phyloP scores from a whole-genome alignment of 495 filamentous ascomycete species.

The Podospora conica region DNA sequence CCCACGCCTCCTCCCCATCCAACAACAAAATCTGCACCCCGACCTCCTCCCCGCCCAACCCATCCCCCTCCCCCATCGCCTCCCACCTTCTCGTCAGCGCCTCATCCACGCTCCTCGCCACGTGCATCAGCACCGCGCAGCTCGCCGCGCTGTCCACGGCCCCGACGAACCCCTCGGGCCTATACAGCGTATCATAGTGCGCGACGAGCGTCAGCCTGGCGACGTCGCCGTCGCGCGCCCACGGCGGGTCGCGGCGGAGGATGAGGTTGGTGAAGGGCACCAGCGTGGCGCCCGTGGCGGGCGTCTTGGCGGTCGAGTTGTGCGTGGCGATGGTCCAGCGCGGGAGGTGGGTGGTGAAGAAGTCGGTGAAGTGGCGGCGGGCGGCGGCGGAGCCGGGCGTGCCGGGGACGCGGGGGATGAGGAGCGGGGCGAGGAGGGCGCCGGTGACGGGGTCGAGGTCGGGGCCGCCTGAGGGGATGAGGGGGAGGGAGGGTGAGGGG shows the following conservation, averaged over 20 bases:
- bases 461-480: conserved; percentile 58
- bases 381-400: conserved; percentile 69
- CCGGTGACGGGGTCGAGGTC: conserved; percentile 80
- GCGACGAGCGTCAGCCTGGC: conserved; percentile 80
- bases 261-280: conserved; percentile 86
- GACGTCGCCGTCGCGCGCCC: conserved; percentile 64
- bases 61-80: conserved; percentile 54
- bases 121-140: conserved; percentile 87
- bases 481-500: conserved; percentile 62
- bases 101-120: conserved; percentile 68
- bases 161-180: conserved; percentile 84
- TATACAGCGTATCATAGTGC: conserved; percentile 85
- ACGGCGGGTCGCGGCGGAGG: conserved; percentile 84
- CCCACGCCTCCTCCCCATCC: conserved; percentile 93
- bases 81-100: conserved; percentile 78
- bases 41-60: conserved; percentile 53
- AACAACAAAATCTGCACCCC: conserved; percentile 87
- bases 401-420: conserved; percentile 85
- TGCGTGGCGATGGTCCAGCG: conserved; percentile 75
- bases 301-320: conserved; percentile 79
- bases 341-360: conserved; percentile 67
- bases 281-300: conserved; percentile 57
- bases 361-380: conserved; percentile 75
- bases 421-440: conserved; percentile 75
- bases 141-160: conserved; percentile 90